Conservation (phyloP, 78 protist genomes). For the Dictyostelium intermedium region DNA sequence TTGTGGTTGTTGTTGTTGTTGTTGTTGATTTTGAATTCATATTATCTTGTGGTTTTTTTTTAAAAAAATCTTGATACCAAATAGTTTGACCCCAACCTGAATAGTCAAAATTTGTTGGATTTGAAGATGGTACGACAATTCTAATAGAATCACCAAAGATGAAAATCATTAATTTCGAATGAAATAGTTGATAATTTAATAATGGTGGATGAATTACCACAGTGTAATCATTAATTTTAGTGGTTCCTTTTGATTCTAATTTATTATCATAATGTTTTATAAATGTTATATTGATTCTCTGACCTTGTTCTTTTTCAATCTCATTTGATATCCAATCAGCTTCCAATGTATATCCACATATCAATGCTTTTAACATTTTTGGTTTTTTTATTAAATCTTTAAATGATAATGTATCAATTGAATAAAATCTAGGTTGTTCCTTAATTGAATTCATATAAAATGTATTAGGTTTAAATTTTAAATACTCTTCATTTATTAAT, state of each 20-base stretch:
- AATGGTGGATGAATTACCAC: constrained; percentile 7
- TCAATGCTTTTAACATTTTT: background rate
- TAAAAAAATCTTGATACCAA: constrained; percentile 63
- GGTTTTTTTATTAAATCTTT: background rate
- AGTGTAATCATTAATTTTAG: background rate
- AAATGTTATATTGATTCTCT: constrained; percentile 1
- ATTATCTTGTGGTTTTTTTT: background rate
- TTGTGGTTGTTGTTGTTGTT: background rate
- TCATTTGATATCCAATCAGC: background rate
- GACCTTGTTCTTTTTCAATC: background rate
- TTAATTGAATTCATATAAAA: constrained; percentile 37
- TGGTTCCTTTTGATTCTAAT: background rate
- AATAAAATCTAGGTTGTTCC: background rate
- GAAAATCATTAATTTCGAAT: constrained; percentile 30
- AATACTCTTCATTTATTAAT: background rate
- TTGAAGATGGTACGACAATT: constrained; percentile 35
- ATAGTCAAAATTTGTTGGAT: constrained; percentile 44
- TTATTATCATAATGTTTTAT: background rate
- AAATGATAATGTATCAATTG: background rate
- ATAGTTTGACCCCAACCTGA: constrained; percentile 42
- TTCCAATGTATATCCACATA: constrained; percentile 27
- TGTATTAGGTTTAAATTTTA: background rate
- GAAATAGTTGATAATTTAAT: background rate
- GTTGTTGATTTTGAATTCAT: background rate
- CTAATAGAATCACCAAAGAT: constrained; percentile 8